phyloP scores from a whole-genome alignment of 2,329 filamentous ascomycete genomes.

The Aspergillus floridensis region DNA sequence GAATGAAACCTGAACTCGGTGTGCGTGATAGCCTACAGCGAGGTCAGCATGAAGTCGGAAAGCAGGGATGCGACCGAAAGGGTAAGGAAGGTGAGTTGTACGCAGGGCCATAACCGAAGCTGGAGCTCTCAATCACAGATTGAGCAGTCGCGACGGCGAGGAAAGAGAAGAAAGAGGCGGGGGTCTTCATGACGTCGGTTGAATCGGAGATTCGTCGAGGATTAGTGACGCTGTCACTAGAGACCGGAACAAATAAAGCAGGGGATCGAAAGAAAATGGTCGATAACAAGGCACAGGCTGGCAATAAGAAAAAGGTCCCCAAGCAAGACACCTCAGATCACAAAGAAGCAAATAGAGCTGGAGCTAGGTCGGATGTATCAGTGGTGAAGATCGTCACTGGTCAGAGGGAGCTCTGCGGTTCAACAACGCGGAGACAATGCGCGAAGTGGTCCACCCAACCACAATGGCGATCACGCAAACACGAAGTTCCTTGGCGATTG shows the following conservation, averaged over 20 bases:
- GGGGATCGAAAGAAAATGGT: constrained; percentile 5
- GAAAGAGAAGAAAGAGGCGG: constrained; percentile 43
- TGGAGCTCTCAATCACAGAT: constrained; percentile 68
- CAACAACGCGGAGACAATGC: constrained; percentile 35
- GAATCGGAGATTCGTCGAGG: constrained; percentile 13
- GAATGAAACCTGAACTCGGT: constrained; percentile 48
- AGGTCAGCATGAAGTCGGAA: neutral
- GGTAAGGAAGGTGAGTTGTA: constrained; percentile 32
- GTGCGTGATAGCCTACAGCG: constrained; percentile 56
- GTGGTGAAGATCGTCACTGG: constrained; percentile 15
- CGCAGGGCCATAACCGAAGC: constrained; percentile 71
- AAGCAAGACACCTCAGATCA: neutral
- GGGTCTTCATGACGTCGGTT: constrained; percentile 39
- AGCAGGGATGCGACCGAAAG: neutral
- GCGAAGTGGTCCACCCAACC: constrained; percentile 46
- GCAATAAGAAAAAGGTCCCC: neutral
- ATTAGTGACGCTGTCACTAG: neutral
- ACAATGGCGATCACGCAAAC: constrained; percentile 51
- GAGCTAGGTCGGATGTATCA: constrained; percentile 1
- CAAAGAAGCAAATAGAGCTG: neutral
- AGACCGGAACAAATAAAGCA: neutral
- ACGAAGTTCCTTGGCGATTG: constrained; percentile 52
- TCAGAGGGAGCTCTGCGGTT: constrained; percentile 23
- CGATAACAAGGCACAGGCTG: neutral
- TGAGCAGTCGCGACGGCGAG: constrained; percentile 59